Percentiles rank a stretch among this genome's conserved stretches.
Conservation (phyloP, 2,329 filamentous ascomycete species). For the Capronia americana region DNA sequence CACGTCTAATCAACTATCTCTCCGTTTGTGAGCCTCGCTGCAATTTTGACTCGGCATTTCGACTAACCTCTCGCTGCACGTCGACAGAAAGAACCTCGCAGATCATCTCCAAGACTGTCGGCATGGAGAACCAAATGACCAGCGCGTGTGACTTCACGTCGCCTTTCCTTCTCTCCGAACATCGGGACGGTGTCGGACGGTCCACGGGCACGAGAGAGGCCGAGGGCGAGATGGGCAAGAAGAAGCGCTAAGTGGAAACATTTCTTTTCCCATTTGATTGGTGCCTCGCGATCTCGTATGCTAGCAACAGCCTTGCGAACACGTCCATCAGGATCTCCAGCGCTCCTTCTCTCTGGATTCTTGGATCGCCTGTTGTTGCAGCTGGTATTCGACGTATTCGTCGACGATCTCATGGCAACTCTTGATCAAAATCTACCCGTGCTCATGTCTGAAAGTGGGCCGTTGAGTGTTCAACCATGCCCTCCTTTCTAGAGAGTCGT, state of each 20-base stretch:
- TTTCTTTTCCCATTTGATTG: not conserved
- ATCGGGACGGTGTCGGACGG: slow-evolving; percentile 9
- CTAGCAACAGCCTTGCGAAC: not conserved
- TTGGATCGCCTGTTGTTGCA: not conserved
- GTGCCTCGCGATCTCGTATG: not conserved
- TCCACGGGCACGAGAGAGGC: not conserved
- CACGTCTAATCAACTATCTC: not conserved
- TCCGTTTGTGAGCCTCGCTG: slow-evolving; percentile 7
- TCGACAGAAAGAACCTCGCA: slow-evolving; percentile 19
- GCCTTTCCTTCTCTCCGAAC: not conserved
- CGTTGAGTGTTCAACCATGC: not conserved
- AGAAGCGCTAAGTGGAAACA: slow-evolving; percentile 10
- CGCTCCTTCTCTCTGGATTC: not conserved
- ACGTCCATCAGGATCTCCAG: not conserved
- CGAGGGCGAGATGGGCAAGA: slow-evolving; percentile 9
- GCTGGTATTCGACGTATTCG: not conserved
- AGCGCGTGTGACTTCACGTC: slow-evolving; percentile 9
- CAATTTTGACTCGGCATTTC: not conserved
- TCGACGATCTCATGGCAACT: not conserved
- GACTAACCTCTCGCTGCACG: not conserved
- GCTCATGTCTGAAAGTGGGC: not conserved
- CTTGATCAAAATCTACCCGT: not conserved
- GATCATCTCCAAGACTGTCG: not conserved
- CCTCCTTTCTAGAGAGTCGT: not conserved
- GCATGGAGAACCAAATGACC: not conserved